phyloP scores from a whole-genome alignment of 2,329 filamentous ascomycete genomes.

The Paecilomyces variotii region DNA sequence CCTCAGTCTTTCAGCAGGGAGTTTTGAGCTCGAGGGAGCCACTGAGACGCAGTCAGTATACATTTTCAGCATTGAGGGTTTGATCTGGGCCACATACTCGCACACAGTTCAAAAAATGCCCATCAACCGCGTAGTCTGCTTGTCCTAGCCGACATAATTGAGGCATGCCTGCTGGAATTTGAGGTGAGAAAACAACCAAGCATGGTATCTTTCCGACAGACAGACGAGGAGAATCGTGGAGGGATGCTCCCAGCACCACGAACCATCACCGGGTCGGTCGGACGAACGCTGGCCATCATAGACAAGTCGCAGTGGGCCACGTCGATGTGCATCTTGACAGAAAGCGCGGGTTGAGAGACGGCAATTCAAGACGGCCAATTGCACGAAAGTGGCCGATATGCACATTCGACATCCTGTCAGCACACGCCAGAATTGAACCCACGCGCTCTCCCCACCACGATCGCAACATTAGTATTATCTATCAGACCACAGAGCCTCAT shows the following conservation, averaged over 20 bases:
- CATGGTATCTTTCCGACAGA: background rate
- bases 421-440: background rate
- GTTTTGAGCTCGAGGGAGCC: background rate
- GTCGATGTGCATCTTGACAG: slow-evolving; percentile 2
- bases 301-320: slow-evolving; percentile 4
- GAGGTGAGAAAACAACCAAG: background rate
- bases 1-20: slow-evolving; percentile 11
- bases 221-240: background rate
- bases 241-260: background rate
- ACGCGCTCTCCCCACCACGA: background rate
- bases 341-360: background rate
- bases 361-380: slow-evolving; percentile 2
- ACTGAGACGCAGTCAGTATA: background rate
- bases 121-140: background rate
- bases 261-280: background rate
- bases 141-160: background rate
- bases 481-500: background rate
- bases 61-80: background rate
- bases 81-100: background rate
- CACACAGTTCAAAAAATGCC: background rate
- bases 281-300: background rate
- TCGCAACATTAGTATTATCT: background rate
- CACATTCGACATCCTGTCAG: background rate
- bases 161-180: background rate
- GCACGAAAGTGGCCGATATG: background rate